Conservation (phyloP, 257 asterid genomes). For the Fraxinus cuspidata region DNA sequence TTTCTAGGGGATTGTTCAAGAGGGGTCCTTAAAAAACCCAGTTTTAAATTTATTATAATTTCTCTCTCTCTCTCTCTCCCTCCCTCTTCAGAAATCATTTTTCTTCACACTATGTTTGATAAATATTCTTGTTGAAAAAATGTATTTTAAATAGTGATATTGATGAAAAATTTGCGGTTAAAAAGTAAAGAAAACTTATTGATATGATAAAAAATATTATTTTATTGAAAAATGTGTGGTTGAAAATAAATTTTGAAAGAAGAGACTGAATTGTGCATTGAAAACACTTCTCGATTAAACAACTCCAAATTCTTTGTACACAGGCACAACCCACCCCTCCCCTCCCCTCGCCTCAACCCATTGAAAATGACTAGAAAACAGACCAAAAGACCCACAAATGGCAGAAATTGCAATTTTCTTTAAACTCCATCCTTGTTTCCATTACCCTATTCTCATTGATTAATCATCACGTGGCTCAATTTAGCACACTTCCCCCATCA, state of each 20-base stretch:
- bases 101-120: too few species aligned
- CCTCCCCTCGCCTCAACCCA: neutral
- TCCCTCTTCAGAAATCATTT: neutral
- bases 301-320: conserved; percentile 50
- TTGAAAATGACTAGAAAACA: conserved; percentile 34
- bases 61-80: neutral
- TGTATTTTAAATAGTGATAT: too few species aligned
- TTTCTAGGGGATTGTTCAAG: too few species aligned
- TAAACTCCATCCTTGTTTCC: conserved; percentile 44
- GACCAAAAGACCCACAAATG: conserved; percentile 40
- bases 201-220: too few species aligned
- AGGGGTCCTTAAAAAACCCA: neutral
- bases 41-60: neutral
- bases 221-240: too few species aligned
- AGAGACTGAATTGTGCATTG: neutral
- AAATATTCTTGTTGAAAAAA: too few species aligned
- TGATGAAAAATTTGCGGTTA: too few species aligned
- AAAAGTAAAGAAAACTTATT: too few species aligned
- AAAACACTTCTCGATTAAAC: conserved; percentile 38
- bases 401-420: conserved; percentile 57
- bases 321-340: conserved; percentile 17
- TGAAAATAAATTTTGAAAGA: too few species aligned
- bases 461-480: conserved; percentile 49
- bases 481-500: conserved; percentile 37
- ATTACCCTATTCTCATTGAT: conserved; percentile 37